These are phyloP conservation scores for Pseudonitzschia multistriata DNA, from an alignment of 108 stramenopile genomes.

Conservation along the genomic window DNA sequence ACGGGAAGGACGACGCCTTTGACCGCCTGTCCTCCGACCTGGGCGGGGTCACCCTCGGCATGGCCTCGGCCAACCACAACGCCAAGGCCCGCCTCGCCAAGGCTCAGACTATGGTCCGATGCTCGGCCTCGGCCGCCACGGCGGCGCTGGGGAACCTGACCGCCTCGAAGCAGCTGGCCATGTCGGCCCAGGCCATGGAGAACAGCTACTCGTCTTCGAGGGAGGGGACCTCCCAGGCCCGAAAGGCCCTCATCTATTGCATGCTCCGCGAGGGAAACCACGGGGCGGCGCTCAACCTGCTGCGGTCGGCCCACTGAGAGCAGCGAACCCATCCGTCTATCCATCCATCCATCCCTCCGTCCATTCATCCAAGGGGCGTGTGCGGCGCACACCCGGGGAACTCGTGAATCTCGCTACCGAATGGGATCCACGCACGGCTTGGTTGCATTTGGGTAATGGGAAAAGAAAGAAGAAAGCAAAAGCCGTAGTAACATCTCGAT, in stretches of 20 bases:
- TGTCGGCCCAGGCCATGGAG: slow-evolving; percentile 54
- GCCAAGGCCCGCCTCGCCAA: slow-evolving; percentile 39
- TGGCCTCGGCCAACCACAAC: slow-evolving; percentile 13
- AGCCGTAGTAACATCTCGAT: too few relatives aligned
- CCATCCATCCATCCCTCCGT: too few relatives aligned
- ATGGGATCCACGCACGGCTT: too few relatives aligned
- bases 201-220: slow-evolving; percentile 15
- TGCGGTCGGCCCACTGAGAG: slow-evolving; percentile 31
- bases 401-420: too few relatives aligned
- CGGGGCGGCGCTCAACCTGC: slow-evolving; percentile 37
- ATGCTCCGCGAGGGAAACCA: slow-evolving; percentile 53
- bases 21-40: slow-evolving; percentile 53
- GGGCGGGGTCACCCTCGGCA: slow-evolving; percentile 34
- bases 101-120: slow-evolving; percentile 52
- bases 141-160: slow-evolving; percentile 35
- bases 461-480: too few relatives aligned
- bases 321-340: not conserved
- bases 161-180: slow-evolving; percentile 54
- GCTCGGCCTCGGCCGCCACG: slow-evolving; percentile 37
- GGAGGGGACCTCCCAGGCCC: slow-evolving; percentile 23
- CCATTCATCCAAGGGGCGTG: too few relatives aligned
- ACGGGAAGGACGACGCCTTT: slow-evolving; percentile 42
- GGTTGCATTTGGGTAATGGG: too few relatives aligned
- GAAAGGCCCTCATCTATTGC: slow-evolving; percentile 48
- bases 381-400: too few relatives aligned